phyloP scores from a whole-genome alignment of 2,329 filamentous ascomycete genomes.

The Capronia americana region DNA sequence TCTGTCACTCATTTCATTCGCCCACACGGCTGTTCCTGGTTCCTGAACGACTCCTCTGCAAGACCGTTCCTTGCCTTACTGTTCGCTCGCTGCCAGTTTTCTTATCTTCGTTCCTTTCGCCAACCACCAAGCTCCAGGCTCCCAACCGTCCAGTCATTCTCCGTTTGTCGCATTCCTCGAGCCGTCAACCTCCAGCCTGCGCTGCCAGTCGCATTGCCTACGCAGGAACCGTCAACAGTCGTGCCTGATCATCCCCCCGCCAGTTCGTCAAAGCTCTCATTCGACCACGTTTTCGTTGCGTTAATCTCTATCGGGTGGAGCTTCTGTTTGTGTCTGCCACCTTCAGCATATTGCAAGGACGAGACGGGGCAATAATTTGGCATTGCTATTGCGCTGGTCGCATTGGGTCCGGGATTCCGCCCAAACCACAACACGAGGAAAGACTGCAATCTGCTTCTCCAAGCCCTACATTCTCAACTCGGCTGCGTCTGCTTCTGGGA shows the following conservation, averaged over 20 bases:
- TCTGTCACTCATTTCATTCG: conserved; percentile 28
- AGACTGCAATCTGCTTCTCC: conserved; percentile 22
- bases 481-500: conserved; percentile 21
- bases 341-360: conserved; percentile 10
- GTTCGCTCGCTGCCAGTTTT: conserved; percentile 23
- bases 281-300: conserved; percentile 22
- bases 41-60: conserved; percentile 28
- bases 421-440: conserved; percentile 15
- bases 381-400: conserved; percentile 32
- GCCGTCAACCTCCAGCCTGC: conserved; percentile 14
- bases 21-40: conserved; percentile 29
- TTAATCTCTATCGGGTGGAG: conserved; percentile 28
- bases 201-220: conserved; percentile 17
- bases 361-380: conserved; percentile 10
- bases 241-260: conserved; percentile 19
- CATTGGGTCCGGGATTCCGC: conserved; percentile 21
- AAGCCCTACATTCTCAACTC: conserved; percentile 20
- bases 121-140: conserved; percentile 28
- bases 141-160: conserved; percentile 3
- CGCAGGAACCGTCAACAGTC: conserved; percentile 2
- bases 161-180: conserved; percentile 8
- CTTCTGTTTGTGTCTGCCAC: conserved; percentile 20
- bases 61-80: conserved; percentile 22
- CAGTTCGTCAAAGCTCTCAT: conserved; percentile 25
- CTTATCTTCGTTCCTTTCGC: conserved; percentile 24